A percentile compares a stretch with the other conserved stretches of the same genome.
Conservation (phyloP, 1,284 basidiomycete genomes). For the Macrocybe sp. region DNA sequence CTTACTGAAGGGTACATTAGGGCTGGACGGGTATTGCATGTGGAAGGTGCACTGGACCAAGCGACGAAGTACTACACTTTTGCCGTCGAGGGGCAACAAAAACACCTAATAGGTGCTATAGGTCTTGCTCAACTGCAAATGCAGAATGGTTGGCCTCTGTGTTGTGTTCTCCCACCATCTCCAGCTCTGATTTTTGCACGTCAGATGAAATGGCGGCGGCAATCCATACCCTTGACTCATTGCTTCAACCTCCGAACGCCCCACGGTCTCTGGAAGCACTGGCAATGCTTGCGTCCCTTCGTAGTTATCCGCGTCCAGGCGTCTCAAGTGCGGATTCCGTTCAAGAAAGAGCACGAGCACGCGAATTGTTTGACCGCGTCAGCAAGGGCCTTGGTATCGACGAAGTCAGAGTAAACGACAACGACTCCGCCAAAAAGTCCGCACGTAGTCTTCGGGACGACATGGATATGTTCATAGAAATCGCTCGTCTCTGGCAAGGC, state of each 20-base stretch:
- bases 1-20: constrained; percentile 78
- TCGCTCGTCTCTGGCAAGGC: constrained; percentile 82
- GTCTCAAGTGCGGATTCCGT: constrained; percentile 69
- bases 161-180: constrained; percentile 1
- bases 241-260: constrained; percentile 63
- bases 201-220: constrained; percentile 74
- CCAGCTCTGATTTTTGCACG: neutral
- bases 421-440: constrained; percentile 33
- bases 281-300: constrained; percentile 85
- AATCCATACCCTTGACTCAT: constrained; percentile 83
- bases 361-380: constrained; percentile 78
- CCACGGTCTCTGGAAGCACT: constrained; percentile 73
- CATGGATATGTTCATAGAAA: constrained; percentile 80
- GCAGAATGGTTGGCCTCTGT: constrained; percentile 54
- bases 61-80: constrained; percentile 73
- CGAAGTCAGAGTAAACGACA: constrained; percentile 36
- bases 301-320: constrained; percentile 74
- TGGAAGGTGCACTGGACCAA: constrained; percentile 52
- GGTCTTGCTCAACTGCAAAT: constrained; percentile 86
- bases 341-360: constrained; percentile 69
- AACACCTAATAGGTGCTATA: constrained; percentile 74
- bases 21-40: constrained; percentile 76
- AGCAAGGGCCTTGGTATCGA: constrained; percentile 61
- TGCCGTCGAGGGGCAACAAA: constrained; percentile 71
- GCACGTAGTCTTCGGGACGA: constrained; percentile 63